Evolutionary conservation across 345 rosid genomes (phyloP).

Genomic region (Salix exigua): DNA sequence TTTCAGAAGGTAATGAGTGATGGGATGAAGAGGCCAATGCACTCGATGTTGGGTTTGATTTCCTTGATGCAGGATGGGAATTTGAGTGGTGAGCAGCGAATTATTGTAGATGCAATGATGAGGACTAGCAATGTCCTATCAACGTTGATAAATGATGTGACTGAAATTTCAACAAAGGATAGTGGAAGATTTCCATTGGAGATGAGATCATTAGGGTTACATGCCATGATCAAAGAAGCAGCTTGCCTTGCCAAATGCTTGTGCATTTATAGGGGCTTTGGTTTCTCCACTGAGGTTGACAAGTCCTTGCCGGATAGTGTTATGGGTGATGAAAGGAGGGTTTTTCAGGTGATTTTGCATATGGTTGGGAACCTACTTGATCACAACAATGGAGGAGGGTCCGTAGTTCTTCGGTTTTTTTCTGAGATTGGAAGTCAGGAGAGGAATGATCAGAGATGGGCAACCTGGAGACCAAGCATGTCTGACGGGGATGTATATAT

Average conservation of each 20-base stretch:
- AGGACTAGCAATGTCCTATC: constrained; percentile 72
- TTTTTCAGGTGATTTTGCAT: constrained; percentile 84
- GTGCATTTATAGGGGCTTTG: constrained; percentile 57
- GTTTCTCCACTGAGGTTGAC: constrained; percentile 62
- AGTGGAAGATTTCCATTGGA: constrained; percentile 65
- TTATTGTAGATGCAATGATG: constrained; percentile 74
- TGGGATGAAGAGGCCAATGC: constrained; percentile 95
- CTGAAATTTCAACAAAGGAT: constrained; percentile 66
- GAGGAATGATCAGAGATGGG: constrained; percentile 65
- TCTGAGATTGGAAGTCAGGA: constrained; percentile 65
- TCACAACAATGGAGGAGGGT: constrained; percentile 43
- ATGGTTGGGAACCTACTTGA: constrained; percentile 77
- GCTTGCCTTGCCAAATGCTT: constrained; percentile 81
- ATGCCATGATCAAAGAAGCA: constrained; percentile 62
- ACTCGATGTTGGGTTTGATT: constrained; percentile 67
- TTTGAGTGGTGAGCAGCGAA: constrained; percentile 51
- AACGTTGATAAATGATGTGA: constrained; percentile 71
- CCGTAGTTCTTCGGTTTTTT: constrained; percentile 41
- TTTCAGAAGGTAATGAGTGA: constrained; percentile 90
- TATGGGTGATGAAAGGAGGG: constrained; percentile 77
- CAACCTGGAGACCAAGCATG: constrained; percentile 59
- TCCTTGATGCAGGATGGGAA: constrained; percentile 71
- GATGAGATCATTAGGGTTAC: constrained; percentile 55
- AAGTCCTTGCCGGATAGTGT: constrained; percentile 70
- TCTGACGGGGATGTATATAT: constrained; percentile 60